phyloP scores from a whole-genome alignment of 805 yeast genomes.

The Lachancea nothofagi region DNA sequence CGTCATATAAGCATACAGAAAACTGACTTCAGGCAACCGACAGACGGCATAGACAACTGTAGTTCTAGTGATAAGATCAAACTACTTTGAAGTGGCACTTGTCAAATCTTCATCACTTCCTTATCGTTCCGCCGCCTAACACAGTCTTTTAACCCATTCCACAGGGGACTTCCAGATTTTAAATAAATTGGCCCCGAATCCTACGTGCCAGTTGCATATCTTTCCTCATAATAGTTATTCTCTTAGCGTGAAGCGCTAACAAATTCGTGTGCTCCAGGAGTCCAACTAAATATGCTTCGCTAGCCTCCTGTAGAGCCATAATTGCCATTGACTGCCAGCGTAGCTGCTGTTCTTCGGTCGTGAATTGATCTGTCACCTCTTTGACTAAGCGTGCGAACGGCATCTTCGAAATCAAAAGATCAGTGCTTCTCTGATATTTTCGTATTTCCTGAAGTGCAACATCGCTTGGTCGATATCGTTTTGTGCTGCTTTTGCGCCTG shows the following conservation, averaged over 20 bases:
- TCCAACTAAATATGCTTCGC: conserved; percentile 71
- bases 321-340: conserved; percentile 79
- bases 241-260: conserved; percentile 71
- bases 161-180: no score
- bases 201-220: conserved; percentile 78
- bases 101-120: no score
- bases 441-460: conserved; percentile 64
- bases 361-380: conserved; percentile 57
- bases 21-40: no score
- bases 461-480: conserved; percentile 58
- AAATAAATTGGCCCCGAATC: conserved; percentile 51
- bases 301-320: conserved; percentile 73
- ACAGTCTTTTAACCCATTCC: no score
- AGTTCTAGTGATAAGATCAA: no score
- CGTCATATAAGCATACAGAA: no score
- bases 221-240: conserved; percentile 82
- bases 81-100: no score
- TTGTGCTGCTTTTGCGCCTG: conserved; percentile 35
- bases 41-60: no score
- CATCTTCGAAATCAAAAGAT: conserved; percentile 58
- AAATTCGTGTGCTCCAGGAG: conserved; percentile 72
- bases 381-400: conserved; percentile 76
- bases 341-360: conserved; percentile 46
- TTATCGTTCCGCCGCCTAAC: no score
- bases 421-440: conserved; percentile 62